Base-by-base conservation (phyloP, 306 rosid species). In the Quercus aquifolioides region DNA sequence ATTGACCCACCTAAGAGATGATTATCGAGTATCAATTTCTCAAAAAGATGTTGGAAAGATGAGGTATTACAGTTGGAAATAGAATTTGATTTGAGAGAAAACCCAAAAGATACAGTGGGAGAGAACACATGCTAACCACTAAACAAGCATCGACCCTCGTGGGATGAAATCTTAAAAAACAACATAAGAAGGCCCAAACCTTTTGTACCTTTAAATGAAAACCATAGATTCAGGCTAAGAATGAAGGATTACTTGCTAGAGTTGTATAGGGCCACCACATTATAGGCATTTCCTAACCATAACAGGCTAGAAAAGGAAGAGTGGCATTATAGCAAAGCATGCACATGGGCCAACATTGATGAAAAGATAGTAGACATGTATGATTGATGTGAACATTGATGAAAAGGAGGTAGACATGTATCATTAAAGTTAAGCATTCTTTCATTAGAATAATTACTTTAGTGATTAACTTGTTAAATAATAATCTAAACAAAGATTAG, bases 211-310 rank as follows among this genome's bases (percentile, higher is more conserved):
- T 92, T 86, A 84, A 90, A 85, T 75, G 71, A 85, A 90, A 87
- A 84, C 85, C 89, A 86, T 83, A 68, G 49, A 76, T 77, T 87
- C 54, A 77, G 79, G 86, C 84, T 78, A 79, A 85, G 88, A 69
- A 77, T 79, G 83, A 81, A 77, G 52, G 70, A 69, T 69, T 80
- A 28, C 70, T 86, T 76, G 86, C 33, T 71, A 78, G 75, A 84
- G 88, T 86, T 84, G 87, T 84, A 85, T 33, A 83, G 93, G 94
- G 84, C 96, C 93, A 83, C 92, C 85, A 68, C 87, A 68, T 85
- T 35, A 67, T 67, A 30, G 70, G 78, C 55, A 73, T 56, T 78
- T 78, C 62, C 86, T 70, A 78, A 69, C 55, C 74, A 79, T n/a
- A 86, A 84, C 82, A 90, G 79, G 78, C 60, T 71, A 83, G 84